Percentiles rank a stretch among this genome's conserved stretches.
phyloP scores from a whole-genome alignment of 2,329 filamentous ascomycete genomes.

The Geosmithia morbida region DNA sequence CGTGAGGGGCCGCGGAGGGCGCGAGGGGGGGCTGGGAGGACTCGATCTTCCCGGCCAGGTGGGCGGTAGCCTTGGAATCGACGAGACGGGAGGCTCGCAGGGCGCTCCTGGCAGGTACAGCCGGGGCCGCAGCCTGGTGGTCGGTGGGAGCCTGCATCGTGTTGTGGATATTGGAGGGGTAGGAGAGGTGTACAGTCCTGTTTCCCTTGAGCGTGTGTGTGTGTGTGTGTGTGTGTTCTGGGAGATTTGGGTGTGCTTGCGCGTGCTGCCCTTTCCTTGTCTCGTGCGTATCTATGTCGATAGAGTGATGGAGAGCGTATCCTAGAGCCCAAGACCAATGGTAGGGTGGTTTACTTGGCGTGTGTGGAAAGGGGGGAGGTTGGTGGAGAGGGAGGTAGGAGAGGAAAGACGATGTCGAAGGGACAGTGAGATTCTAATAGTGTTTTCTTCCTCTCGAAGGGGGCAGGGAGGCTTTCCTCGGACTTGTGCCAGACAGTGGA shows the following conservation, averaged over 20 bases:
- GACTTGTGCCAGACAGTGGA: background rate
- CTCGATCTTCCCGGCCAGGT: slow-evolving; percentile 7
- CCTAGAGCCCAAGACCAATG: too few species aligned
- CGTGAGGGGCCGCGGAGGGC: slow-evolving; percentile 33
- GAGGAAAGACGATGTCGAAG: background rate
- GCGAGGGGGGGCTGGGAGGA: slow-evolving; percentile 13
- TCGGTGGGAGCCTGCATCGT: background rate
- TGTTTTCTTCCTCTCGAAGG: background rate
- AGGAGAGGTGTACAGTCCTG: too few species aligned
- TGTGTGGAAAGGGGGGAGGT: background rate
- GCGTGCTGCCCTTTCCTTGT: too few species aligned
- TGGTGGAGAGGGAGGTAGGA: too few species aligned
- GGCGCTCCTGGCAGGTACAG: slow-evolving; percentile 28
- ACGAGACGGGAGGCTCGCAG: slow-evolving; percentile 25
- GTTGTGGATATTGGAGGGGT: too few species aligned
- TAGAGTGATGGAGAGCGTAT: too few species aligned
- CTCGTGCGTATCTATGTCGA: too few species aligned
- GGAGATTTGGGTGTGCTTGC: too few species aligned
- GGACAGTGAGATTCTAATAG: background rate
- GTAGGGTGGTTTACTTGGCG: too few species aligned
- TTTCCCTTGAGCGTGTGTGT: too few species aligned
- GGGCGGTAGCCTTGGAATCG: background rate
- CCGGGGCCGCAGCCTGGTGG: slow-evolving; percentile 11
- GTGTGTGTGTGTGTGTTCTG: too few species aligned
- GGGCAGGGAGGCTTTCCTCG: too few species aligned